These are phyloP conservation scores for Boletus fagicola DNA, from an alignment of 768 basidiomycete species.

Conservation along the genomic window DNA sequence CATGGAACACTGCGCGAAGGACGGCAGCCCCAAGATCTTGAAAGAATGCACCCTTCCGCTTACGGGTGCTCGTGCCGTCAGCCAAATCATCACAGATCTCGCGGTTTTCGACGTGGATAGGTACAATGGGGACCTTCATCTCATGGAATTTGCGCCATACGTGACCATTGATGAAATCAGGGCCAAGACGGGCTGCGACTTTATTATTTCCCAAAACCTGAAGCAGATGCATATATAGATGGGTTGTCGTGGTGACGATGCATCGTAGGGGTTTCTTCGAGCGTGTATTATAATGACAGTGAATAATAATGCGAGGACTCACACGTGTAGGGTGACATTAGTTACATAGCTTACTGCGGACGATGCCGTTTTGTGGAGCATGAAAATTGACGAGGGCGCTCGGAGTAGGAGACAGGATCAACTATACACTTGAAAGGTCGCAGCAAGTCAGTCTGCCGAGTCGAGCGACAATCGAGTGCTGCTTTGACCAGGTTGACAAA, in stretches of 20 bases:
- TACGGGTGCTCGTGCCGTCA: conserved; percentile 82
- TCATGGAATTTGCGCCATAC: conserved; percentile 77
- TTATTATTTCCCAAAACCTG: conserved; percentile 53
- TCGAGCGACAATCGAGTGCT: background rate
- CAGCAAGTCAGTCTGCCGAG: background rate
- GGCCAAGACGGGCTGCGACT: conserved; percentile 79
- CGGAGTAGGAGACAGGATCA: background rate
- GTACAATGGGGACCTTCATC: conserved; percentile 57
- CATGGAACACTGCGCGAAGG: conserved; percentile 87
- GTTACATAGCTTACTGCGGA: conserved; percentile 10
- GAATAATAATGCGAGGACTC: too few species aligned
- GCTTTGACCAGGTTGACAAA: conserved; percentile 13
- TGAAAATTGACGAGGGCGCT: conserved; percentile 6
- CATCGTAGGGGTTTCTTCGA: background rate
- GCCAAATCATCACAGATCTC: conserved; percentile 88
- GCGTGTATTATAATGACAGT: background rate
- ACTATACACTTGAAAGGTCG: background rate
- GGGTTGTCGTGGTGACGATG: conserved; percentile 9
- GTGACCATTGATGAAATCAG: conserved; percentile 77
- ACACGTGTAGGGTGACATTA: conserved; percentile 5
- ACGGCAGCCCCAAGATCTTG: conserved; percentile 84
- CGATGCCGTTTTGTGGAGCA: conserved; percentile 19
- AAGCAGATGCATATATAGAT: conserved; percentile 42
- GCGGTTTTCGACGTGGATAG: conserved; percentile 87
- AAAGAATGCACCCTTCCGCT: conserved; percentile 77